Evolutionary conservation across 2,329 filamentous ascomycete genomes (phyloP).

Genomic region (Hymenoscyphus scutula): DNA sequence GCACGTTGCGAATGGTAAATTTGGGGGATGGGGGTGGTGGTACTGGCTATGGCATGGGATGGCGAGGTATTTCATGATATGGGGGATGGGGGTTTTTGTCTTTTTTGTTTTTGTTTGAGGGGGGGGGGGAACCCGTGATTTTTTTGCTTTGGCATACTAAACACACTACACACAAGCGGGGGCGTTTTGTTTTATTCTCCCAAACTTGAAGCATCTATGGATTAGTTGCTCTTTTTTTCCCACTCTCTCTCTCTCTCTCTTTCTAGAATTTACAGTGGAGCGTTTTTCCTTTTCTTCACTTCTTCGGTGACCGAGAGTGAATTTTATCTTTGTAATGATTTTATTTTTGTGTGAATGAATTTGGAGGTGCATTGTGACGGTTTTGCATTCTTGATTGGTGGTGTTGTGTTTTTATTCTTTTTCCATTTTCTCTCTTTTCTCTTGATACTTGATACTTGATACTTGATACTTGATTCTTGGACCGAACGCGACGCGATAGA

Average conservation of each 20-base stretch:
- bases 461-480: too few relatives aligned
- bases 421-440: too few relatives aligned
- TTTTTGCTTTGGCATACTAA: constrained; percentile 20
- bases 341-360: too few relatives aligned
- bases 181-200: constrained; percentile 7
- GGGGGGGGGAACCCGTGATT: constrained; percentile 12
- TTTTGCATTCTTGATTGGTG: too few relatives aligned
- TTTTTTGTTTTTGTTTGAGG: constrained; percentile 11
- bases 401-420: too few relatives aligned
- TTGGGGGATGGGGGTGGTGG: too few relatives aligned
- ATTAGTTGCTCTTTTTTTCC: constrained; percentile 14
- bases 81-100: neutral
- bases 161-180: constrained; percentile 16
- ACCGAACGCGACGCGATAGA: too few relatives aligned
- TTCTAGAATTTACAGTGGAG: constrained; percentile 22
- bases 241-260: neutral
- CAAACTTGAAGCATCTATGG: constrained; percentile 23
- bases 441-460: too few relatives aligned
- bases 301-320: too few relatives aligned
- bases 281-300: constrained; percentile 12
- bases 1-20: constrained; percentile 7
- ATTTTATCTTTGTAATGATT: too few relatives aligned
- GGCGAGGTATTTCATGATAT: constrained; percentile 24
- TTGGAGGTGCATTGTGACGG: too few relatives aligned
- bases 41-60: constrained; percentile 7